A percentile compares a stretch with the other conserved stretches of the same genome.
phyloP scores from a whole-genome alignment of 176 grass and related monocot genomes.

The Tillandsia leiboldiana region DNA sequence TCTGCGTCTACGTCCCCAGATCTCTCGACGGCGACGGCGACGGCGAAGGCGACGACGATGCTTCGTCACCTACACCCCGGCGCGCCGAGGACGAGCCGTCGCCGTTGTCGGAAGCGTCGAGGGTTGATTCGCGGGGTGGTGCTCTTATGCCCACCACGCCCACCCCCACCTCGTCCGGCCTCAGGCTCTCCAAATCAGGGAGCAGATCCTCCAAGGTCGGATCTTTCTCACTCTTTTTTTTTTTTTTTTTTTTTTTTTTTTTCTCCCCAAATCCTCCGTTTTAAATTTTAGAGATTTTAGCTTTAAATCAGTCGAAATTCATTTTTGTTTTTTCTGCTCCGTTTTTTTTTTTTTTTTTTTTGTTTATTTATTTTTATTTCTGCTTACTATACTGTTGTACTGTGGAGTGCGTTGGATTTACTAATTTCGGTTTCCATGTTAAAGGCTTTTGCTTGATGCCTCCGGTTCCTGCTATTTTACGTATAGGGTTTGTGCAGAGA shows the following conservation, averaged over 20 bases:
- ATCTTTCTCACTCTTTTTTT: not conserved
- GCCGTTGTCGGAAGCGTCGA: not conserved
- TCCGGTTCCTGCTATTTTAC: too few species aligned
- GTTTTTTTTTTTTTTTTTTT: too few species aligned
- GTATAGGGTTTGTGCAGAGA: too few species aligned
- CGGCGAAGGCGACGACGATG: constrained; percentile 43
- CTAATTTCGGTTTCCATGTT: too few species aligned
- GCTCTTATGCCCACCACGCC: constrained; percentile 86
- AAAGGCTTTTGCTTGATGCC: too few species aligned
- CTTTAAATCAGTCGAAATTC: too few species aligned
- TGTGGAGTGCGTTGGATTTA: too few species aligned
- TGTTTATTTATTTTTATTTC: too few species aligned
- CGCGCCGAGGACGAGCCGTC: constrained; percentile 10
- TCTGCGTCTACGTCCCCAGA: constrained; percentile 75
- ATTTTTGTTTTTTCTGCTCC: too few species aligned
- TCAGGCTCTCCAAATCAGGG: constrained; percentile 77
- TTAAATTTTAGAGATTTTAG: too few species aligned
- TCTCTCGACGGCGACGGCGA: constrained; percentile 38
- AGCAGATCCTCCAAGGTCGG: constrained; percentile 70
- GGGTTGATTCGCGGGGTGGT: constrained; percentile 13
- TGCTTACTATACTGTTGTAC: too few species aligned
- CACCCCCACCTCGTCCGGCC: constrained; percentile 61
- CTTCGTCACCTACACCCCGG: constrained; percentile 31
- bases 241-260: not conserved
- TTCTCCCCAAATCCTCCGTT: not conserved